These are phyloP conservation scores for Leucosporidium yakuticum DNA, from an alignment of 768 basidiomycete genomes.

Conservation along the genomic window DNA sequence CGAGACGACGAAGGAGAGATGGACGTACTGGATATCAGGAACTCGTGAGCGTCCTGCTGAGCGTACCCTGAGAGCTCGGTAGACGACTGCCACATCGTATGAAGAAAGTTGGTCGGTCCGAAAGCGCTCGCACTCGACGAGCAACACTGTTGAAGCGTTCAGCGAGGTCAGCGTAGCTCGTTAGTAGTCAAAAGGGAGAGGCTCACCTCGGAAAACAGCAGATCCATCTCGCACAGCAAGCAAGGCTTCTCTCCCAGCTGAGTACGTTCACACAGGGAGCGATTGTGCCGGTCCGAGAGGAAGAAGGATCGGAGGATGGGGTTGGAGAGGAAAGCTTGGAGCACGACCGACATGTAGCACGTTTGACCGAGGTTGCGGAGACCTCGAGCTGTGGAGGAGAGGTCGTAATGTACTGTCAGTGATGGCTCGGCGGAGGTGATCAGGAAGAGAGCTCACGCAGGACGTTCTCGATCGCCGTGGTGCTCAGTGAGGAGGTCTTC, in stretches of 20 bases:
- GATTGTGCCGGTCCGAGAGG: slow-evolving; percentile 82
- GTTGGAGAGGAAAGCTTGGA: slow-evolving; percentile 84
- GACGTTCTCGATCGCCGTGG: not conserved
- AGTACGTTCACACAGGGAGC: slow-evolving; percentile 53
- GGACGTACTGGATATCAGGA: slow-evolving; percentile 56
- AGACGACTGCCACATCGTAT: slow-evolving; percentile 67
- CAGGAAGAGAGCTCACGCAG: slow-evolving; percentile 5
- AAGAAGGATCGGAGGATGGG: slow-evolving; percentile 83
- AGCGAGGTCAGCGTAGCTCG: not conserved
- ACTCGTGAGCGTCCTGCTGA: slow-evolving; percentile 91
- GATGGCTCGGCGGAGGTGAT: rapidly evolving
- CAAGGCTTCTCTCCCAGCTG: slow-evolving; percentile 20
- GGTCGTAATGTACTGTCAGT: no score
- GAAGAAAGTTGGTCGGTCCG: slow-evolving; percentile 75
- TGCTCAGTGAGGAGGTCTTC: no score
- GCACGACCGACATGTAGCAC: slow-evolving; percentile 85
- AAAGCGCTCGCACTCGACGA: slow-evolving; percentile 52
- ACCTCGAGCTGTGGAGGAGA: slow-evolving; percentile 14
- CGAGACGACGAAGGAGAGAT: not conserved
- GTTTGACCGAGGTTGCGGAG: slow-evolving; percentile 53
- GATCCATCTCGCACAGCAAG: slow-evolving; percentile 24
- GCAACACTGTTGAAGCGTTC: slow-evolving; percentile 1
- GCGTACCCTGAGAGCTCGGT: slow-evolving; percentile 82
- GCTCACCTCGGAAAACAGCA: slow-evolving; percentile 62
- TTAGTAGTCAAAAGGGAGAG: not conserved